Conservation (phyloP, 805 yeast genomes). For the Yarrowia hollandica region DNA sequence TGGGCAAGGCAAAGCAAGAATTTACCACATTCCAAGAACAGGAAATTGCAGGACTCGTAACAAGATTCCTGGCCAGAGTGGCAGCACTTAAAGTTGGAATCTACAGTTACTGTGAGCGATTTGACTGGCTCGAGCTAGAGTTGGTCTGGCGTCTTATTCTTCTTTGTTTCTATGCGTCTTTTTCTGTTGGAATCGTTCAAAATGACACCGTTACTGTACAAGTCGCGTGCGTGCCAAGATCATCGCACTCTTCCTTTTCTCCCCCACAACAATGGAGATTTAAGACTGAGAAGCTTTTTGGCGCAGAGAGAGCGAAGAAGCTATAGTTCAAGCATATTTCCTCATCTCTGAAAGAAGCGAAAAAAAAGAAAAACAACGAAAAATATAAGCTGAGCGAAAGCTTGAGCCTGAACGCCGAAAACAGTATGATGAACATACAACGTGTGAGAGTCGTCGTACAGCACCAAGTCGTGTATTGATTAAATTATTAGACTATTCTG, state of each 20-base stretch:
- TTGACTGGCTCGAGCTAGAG: too few species aligned
- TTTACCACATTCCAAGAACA: not conserved
- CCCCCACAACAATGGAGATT: not conserved
- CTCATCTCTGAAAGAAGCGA: too few species aligned
- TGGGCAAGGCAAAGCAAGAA: constrained; percentile 3
- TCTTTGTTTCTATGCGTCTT: too few species aligned
- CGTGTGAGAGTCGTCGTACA: too few species aligned
- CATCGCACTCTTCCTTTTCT: not conserved
- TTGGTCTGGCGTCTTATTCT: too few species aligned
- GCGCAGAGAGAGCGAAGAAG: not conserved
- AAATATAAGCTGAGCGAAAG: too few species aligned
- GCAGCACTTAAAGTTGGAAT: not conserved
- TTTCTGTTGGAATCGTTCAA: too few species aligned
- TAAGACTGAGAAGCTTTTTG: not conserved
- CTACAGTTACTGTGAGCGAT: too few species aligned
- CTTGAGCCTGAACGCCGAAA: too few species aligned
- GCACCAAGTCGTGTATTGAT: not conserved
- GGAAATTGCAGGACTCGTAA: not conserved
- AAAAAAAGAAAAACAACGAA: not conserved
- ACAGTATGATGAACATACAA: too few species aligned
- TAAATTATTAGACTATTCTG: not conserved
- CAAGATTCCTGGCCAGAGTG: not conserved
- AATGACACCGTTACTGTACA: too few species aligned
- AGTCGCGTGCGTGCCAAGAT: not conserved
- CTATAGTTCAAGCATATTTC: not conserved